phyloP scores from a whole-genome alignment of 768 basidiomycete genomes.

The Termitomyces sp. region DNA sequence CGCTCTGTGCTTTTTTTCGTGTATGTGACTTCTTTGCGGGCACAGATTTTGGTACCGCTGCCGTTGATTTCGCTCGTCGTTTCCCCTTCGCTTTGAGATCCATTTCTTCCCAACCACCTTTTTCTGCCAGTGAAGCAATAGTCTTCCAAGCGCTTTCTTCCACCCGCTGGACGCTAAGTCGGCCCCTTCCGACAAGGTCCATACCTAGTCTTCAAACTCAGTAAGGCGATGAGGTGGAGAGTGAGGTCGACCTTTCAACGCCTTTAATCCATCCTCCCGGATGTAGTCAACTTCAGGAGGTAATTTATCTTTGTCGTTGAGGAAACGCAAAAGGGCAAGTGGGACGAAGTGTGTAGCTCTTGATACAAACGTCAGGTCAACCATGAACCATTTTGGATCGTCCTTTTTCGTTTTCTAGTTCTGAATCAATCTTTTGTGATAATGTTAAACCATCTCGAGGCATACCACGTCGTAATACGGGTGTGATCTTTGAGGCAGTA shows the following conservation, averaged over 20 bases:
- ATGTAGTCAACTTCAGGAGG: constrained; percentile 65
- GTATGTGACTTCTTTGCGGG: constrained; percentile 7
- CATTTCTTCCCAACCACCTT: constrained; percentile 73
- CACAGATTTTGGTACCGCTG: constrained; percentile 14
- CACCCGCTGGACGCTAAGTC: constrained; percentile 86
- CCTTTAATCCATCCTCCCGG: constrained; percentile 49
- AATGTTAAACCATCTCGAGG: not conserved
- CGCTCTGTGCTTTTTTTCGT: constrained; percentile 12
- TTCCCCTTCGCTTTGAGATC: constrained; percentile 29
- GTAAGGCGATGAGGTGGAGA: not conserved
- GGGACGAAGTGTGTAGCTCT: constrained; percentile 73
- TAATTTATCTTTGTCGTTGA: constrained; percentile 39
- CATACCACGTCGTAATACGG: constrained; percentile 77
- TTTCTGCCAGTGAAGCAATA: constrained; percentile 53
- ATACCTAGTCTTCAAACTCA: constrained; percentile 41
- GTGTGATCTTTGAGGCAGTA: constrained; percentile 41
- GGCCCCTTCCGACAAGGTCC: constrained; percentile 73
- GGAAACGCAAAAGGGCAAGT: constrained; percentile 62
- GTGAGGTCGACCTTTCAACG: constrained; percentile 49
- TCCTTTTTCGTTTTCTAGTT: constrained; percentile 69
- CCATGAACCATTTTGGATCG: constrained; percentile 92
- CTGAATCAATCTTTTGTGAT: not conserved
- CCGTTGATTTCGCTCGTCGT: constrained; percentile 13
- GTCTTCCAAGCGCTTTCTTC: constrained; percentile 58
- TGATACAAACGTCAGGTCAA: constrained; percentile 63